Percentiles rank a stretch among this genome's conserved stretches.
These are phyloP conservation scores for Blastobotrys aristatus DNA, from an alignment of 1,139 yeast genomes.

Conservation along the genomic window DNA sequence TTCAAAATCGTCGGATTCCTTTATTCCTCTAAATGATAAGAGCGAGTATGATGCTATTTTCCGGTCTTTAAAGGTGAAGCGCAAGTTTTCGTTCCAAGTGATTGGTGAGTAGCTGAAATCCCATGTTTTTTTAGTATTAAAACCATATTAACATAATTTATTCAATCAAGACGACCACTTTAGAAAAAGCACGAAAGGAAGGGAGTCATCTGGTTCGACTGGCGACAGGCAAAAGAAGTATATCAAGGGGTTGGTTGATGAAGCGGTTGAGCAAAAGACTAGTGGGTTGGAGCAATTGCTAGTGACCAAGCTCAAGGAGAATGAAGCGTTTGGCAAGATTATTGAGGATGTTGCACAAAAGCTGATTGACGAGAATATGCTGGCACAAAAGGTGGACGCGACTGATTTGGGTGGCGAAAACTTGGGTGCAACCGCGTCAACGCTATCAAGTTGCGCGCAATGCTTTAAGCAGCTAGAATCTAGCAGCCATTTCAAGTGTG, in stretches of 20 bases:
- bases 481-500: neutral
- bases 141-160: neutral
- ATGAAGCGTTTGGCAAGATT: neutral
- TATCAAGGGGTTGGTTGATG: neutral
- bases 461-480: neutral
- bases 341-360: neutral
- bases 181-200: neutral
- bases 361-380: neutral
- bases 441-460: neutral
- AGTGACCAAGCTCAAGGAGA: neutral
- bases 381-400: too few species aligned
- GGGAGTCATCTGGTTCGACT: too few species aligned
- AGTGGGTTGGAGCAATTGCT: neutral
- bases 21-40: constrained; percentile 38
- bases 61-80: constrained; percentile 41
- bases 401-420: too few species aligned
- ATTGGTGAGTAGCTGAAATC: constrained; percentile 8
- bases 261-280: neutral
- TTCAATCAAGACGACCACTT: neutral
- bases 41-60: constrained; percentile 45
- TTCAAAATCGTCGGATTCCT: constrained; percentile 35
- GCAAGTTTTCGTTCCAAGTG: constrained; percentile 23
- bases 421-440: neutral
- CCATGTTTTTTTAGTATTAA: neutral
- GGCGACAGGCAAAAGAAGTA: neutral